These are phyloP conservation scores for Mrakia hoshinonis DNA, from an alignment of 768 basidiomycete genomes.

Conservation along the genomic window DNA sequence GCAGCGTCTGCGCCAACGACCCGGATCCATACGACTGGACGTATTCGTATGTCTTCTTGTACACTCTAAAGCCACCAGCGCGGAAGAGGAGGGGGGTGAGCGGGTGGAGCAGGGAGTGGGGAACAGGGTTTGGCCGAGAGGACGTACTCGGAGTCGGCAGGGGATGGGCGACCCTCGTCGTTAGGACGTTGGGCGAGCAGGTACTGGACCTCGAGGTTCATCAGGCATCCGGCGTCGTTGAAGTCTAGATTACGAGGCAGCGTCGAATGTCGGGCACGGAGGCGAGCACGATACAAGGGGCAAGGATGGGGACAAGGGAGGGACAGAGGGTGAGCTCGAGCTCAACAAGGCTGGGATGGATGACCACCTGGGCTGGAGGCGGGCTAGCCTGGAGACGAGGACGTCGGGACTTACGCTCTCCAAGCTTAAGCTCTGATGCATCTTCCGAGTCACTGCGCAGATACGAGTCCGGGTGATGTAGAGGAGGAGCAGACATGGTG, in stretches of 20 bases:
- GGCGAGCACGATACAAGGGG: no score
- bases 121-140: background rate
- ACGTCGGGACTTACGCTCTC: constrained; percentile 50
- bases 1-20: background rate
- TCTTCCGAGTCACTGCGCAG: constrained; percentile 61
- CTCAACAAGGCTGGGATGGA: background rate
- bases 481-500: background rate
- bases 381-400: no score
- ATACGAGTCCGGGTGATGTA: background rate
- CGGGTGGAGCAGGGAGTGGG: background rate
- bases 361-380: background rate
- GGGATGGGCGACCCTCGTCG: background rate
- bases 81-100: background rate
- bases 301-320: background rate
- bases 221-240: constrained; percentile 79
- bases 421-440: constrained; percentile 73
- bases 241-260: constrained; percentile 52
- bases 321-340: background rate
- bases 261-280: no score
- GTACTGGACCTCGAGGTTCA: constrained; percentile 88
- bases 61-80: background rate
- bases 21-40: constrained; percentile 2
- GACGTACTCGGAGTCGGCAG: constrained; percentile 53
- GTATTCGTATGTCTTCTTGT: background rate
- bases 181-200: constrained; percentile 50